These are phyloP conservation scores for Exophiala spinifera DNA, from an alignment of 2,329 filamentous ascomycete species.

Conservation along the genomic window DNA sequence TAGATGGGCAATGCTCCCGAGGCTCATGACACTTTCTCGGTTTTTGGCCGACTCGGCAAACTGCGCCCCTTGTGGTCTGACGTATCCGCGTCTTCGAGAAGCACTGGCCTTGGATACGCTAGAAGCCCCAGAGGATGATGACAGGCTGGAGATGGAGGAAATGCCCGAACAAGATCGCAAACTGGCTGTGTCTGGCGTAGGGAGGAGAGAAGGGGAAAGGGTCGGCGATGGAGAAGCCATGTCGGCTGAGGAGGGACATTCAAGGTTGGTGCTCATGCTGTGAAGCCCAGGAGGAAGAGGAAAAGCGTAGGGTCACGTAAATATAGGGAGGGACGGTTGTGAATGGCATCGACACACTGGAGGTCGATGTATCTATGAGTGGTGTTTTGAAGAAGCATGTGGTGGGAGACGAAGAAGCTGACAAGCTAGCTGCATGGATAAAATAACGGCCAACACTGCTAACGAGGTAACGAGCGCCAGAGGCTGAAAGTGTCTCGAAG, in stretches of 20 bases:
- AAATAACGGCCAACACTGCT: not conserved
- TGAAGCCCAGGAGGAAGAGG: not conserved
- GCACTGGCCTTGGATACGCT: constrained; percentile 43
- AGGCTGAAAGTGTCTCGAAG: not conserved
- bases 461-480: not conserved
- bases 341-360: not conserved
- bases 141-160: constrained; percentile 45
- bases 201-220: constrained; percentile 25
- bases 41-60: constrained; percentile 89
- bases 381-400: not conserved
- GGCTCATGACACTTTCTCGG: constrained; percentile 89
- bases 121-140: constrained; percentile 44
- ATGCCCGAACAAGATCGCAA: constrained; percentile 45
- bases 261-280: constrained; percentile 17
- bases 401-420: not conserved
- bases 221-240: constrained; percentile 19
- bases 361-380: not conserved
- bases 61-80: constrained; percentile 79
- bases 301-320: not conserved
- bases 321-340: constrained; percentile 2
- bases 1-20: constrained; percentile 94
- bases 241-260: constrained; percentile 10
- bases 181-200: constrained; percentile 18
- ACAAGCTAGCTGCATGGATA: not conserved
- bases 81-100: constrained; percentile 67